Percentiles rank a stretch among this genome's conserved stretches.
phyloP scores from a whole-genome alignment of 495 filamentous ascomycete species.

The Aspergillus coremiiformis region DNA sequence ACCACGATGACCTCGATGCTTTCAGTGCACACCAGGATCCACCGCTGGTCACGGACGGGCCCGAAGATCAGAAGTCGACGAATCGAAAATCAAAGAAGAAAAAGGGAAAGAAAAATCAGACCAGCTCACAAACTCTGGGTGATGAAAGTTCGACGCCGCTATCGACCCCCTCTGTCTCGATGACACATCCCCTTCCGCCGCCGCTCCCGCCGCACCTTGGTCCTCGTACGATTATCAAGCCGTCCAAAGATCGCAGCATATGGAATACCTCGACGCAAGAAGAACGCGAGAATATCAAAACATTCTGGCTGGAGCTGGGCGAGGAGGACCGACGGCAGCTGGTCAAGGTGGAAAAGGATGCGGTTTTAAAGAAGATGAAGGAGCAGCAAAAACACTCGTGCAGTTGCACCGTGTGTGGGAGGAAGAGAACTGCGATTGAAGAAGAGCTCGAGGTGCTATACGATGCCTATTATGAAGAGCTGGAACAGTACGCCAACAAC shows the following conservation, averaged over 20 bases:
- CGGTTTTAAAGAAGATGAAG: constrained; percentile 98
- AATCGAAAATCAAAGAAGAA: constrained; percentile 43
- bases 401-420: constrained; percentile 93
- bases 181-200: constrained; percentile 37
- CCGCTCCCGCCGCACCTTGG: constrained; percentile 25
- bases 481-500: constrained; percentile 93
- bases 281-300: constrained; percentile 93
- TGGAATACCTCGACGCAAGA: constrained; percentile 94
- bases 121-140: constrained; percentile 28
- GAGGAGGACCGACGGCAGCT: constrained; percentile 89
- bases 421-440: constrained; percentile 95
- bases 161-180: constrained; percentile 33
- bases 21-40: constrained; percentile 6
- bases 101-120: constrained; percentile 34
- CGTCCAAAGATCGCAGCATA: constrained; percentile 66
- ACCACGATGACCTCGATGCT: constrained; percentile 12
- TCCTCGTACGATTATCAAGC: constrained; percentile 23
- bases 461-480: constrained; percentile 97
- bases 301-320: constrained; percentile 95
- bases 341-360: constrained; percentile 98
- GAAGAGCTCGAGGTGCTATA: constrained; percentile 98
- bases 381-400: constrained; percentile 99
- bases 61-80: constrained; percentile 10
- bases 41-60: constrained; percentile 8
- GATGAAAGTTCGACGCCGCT: constrained; percentile 38